These are phyloP conservation scores for Pisolithus tinctorius DNA, from an alignment of 768 basidiomycete species.

Conservation along the genomic window DNA sequence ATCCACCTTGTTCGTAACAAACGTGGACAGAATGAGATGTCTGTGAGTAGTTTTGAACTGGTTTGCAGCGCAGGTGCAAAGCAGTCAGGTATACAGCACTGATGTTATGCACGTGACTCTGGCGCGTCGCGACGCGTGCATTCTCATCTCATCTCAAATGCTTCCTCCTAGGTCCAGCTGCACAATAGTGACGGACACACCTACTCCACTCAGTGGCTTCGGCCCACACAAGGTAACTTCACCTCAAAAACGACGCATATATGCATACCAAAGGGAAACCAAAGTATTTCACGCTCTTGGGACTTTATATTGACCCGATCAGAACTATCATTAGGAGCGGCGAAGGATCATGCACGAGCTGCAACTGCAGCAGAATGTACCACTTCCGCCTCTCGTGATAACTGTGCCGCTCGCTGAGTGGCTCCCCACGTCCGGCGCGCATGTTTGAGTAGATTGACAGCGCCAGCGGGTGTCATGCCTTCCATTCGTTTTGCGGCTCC, in stretches of 20 bases:
- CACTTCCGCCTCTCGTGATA: not conserved
- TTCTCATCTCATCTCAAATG: too few relatives aligned
- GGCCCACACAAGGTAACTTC: too few relatives aligned
- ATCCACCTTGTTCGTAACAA: not conserved
- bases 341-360: not conserved
- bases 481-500: slow-evolving; percentile 93
- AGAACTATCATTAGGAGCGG: not conserved
- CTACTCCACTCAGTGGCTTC: too few relatives aligned
- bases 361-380: not conserved
- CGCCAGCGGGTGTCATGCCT: slow-evolving; percentile 80
- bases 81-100: not conserved
- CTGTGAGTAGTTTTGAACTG: not conserved
- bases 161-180: too few relatives aligned
- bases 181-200: too few relatives aligned
- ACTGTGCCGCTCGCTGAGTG: not conserved
- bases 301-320: too few relatives aligned
- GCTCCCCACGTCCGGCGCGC: slow-evolving; percentile 36
- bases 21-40: too few relatives aligned
- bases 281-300: not conserved
- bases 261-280: too few relatives aligned
- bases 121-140: not conserved
- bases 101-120: not conserved
- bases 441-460: slow-evolving; percentile 63
- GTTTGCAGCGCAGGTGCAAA: not conserved
- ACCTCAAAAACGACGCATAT: too few relatives aligned